Evolutionary conservation across 1,284 basidiomycete species (phyloP).

Genomic region (Boletellus dicymbophilus): DNA sequence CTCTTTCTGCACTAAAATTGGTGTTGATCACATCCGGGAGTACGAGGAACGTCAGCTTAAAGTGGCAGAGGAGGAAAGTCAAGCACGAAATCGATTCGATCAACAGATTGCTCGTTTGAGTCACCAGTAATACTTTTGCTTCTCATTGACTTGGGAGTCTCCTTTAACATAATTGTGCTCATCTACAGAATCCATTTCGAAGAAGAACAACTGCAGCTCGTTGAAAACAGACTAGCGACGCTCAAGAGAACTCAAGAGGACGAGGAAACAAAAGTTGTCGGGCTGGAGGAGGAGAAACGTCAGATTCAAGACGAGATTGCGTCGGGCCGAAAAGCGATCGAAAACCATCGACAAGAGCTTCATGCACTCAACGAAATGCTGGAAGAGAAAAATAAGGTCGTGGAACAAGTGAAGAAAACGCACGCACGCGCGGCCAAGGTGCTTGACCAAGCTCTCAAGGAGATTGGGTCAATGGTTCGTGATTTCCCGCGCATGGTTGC

Average conservation of each 20-base stretch:
- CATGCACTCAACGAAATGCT: constrained; percentile 60
- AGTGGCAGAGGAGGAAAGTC: constrained; percentile 84
- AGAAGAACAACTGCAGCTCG: constrained; percentile 66
- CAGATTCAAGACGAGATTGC: constrained; percentile 66
- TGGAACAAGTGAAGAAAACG: constrained; percentile 79
- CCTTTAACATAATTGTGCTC: constrained; percentile 1
- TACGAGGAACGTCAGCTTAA: constrained; percentile 94
- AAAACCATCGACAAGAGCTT: constrained; percentile 61
- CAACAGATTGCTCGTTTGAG: constrained; percentile 86
- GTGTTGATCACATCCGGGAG: constrained; percentile 85
- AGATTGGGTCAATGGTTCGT: constrained; percentile 76
- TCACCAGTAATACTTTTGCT: constrained; percentile 74
- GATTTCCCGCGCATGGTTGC: background rate
- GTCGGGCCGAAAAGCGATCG: constrained; percentile 61
- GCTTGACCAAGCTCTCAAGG: constrained; percentile 88
- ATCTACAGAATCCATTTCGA: constrained; percentile 73
- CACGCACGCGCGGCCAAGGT: constrained; percentile 71
- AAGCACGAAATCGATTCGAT: constrained; percentile 82
- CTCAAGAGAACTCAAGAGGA: constrained; percentile 56
- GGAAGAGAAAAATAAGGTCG: constrained; percentile 66
- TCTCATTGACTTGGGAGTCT: constrained; percentile 2
- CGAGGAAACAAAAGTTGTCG: constrained; percentile 59
- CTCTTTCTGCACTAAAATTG: constrained; percentile 81
- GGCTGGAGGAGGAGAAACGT: constrained; percentile 59
- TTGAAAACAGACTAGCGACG: constrained; percentile 62